A percentile compares a stretch with the other conserved stretches of the same genome.
Evolutionary conservation across 139 green algal species (phyloP).

Genomic region (Trebouxia sp.): DNA sequence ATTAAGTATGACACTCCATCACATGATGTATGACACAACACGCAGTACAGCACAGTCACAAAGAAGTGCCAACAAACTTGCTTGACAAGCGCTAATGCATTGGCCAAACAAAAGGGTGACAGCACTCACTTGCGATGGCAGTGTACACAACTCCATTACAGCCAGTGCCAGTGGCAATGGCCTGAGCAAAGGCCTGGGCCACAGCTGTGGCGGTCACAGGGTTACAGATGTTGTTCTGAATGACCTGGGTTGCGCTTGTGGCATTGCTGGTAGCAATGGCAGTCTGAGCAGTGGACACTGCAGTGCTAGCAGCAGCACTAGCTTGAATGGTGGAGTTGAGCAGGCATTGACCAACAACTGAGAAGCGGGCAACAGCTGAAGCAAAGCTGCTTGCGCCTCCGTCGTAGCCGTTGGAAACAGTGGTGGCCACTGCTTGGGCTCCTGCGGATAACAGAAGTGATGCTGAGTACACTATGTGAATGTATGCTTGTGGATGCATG

Average conservation of each 20-base stretch:
- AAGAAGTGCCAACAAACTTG: no score
- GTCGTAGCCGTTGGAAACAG: background rate
- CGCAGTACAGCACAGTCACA: no score
- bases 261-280: constrained; percentile 6
- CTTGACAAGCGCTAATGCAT: background rate
- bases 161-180: background rate
- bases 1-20: no score
- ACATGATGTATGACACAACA: no score
- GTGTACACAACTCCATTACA: constrained; percentile 3
- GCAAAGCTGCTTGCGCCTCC: background rate
- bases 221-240: background rate
- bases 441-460: background rate
- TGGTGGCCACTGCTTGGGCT: background rate
- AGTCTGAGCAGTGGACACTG: background rate
- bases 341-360: background rate
- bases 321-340: background rate
- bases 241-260: background rate
- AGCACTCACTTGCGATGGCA: background rate
- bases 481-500: no score
- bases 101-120: no score
- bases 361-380: background rate
- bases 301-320: background rate
- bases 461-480: background rate
- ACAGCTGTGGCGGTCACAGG: constrained; percentile 19
- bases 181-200: constrained; percentile 13